Base-by-base conservation (phyloP, 108 stramenopile genomes). In the Cyclostephanos tholiformis region DNA sequence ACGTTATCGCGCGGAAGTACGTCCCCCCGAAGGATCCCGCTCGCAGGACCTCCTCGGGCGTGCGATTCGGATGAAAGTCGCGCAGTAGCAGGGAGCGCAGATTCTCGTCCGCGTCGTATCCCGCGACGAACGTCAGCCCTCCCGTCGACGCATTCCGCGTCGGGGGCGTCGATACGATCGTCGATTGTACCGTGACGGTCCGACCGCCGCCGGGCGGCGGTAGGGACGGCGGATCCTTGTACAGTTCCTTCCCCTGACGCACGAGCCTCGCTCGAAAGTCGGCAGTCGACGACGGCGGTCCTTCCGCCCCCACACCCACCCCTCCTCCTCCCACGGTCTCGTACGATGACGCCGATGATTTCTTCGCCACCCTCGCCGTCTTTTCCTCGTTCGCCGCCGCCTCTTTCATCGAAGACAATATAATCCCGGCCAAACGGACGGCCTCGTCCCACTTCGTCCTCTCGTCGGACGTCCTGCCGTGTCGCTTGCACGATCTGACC, bases 1-100 rank as follows among this genome's bases (percentile, higher is more conserved):
- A 91, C 2, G 67, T 46, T 39, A 98, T 97, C n/a, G 95, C 79
- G 8, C 97, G 91, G 77, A 91, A 99, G 75, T 99, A 99, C 2
- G 95, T 96, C 5, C 98, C 98, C 4, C 98, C 98, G 75, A 99
- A 99, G 1, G 88, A 78, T 19, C 98, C 98, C 25, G 85, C 79
- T 16, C 91, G 88, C 19, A 99, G 63, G 7, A 99, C 84, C 74
- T 99, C 97, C 51, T 93, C 93, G 0, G 98, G 98, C 0, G 96
- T 90, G 4, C 91, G 83, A 84, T 99, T 99, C 17, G 98, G 98
- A 53, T 85, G 75, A 72, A 99, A 99, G 20, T 97, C 95, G 35
- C 82, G 84, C 26, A 91, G 41, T 14, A 77, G 10, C 19, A n/a
- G n/a, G n/a, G n/a, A n/a, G 20, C 25, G 6, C 20, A 86, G 39